Base-by-base conservation (phyloP, 1,284 basidiomycete species). In the Lignosus rhinocerotis region DNA sequence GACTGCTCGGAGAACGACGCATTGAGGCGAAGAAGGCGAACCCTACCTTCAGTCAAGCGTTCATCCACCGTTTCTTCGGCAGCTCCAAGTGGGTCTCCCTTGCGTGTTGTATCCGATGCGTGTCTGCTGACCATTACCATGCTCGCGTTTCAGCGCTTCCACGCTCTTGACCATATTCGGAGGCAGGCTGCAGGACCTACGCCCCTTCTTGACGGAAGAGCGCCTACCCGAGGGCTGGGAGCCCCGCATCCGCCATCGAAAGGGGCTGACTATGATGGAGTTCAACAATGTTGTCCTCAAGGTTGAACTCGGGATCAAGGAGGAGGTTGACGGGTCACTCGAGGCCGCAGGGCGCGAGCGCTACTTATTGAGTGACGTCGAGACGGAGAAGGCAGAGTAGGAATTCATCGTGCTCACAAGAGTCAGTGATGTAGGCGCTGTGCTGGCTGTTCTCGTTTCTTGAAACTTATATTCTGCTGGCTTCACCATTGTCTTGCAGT, bases 181-280 rank as follows among this genome's bases (percentile, higher is more conserved):
- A 3, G 88, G 88, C 0, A 74, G 75, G 25, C 67, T 85, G 5
- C 71, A 77, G 3, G 87, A 88, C 63, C 66, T 92, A 11, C 74
- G 80, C 39, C 63, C 77, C 0, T 66, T 88, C 33, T 72, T 92
- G 38, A 69, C 78, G 3, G 85, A 92, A 43, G 89, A 92, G 64
- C 80, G 86, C 10, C 67, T 92, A 14, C 86, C 86, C 0, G 78
- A 86, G 0, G 83, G 82, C 7, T 91, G 88, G 87, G 86, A 90
- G 69, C 77, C 88, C 0, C 75, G 79, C 16, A 67, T 83, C n/a
- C 75, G 77, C 42, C 71, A 79, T 42, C 80, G 75, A 0, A 73
- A 77, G 51, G 88, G 89, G 0, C 70, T 92, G 41, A 90, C 89
- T 0, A 68, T 91, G 12, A 54, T 72, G 1, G 66, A 70, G 6